Conservation (phyloP, 1,284 basidiomycete species). For the Ustilago shanxiensis region DNA sequence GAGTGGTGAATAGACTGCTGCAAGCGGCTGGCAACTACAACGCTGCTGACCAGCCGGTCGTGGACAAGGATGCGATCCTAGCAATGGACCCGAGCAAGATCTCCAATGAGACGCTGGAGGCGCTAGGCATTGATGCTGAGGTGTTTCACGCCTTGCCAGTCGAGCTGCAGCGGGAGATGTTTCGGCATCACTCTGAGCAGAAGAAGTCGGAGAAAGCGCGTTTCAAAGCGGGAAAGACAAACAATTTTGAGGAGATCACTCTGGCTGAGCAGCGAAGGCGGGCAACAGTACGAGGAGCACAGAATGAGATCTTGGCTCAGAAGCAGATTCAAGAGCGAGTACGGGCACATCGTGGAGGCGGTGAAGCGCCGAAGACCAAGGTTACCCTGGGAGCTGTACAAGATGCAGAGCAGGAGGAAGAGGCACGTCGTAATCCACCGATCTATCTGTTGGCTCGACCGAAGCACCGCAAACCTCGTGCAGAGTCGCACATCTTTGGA, state of each 20-base stretch:
- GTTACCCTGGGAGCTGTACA: background rate
- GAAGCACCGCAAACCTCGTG: background rate
- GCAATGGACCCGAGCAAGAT: slow-evolving; percentile 47
- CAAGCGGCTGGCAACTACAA: slow-evolving; percentile 14
- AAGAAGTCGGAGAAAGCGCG: slow-evolving; percentile 32
- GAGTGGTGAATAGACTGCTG: slow-evolving; percentile 28
- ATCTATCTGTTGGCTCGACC: slow-evolving; percentile 26
- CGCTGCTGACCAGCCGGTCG: slow-evolving; percentile 23
- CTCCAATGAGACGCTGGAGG: slow-evolving; percentile 22
- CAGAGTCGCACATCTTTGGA: slow-evolving; percentile 22
- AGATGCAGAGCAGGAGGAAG: slow-evolving; percentile 14
- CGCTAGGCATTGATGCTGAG: slow-evolving; percentile 58
- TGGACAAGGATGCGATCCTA: slow-evolving; percentile 30
- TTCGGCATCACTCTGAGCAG: slow-evolving; percentile 37
- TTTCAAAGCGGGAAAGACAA: slow-evolving; percentile 33
- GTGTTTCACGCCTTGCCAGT: slow-evolving; percentile 60
- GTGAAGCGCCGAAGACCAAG: background rate
- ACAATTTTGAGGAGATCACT: slow-evolving; percentile 32
- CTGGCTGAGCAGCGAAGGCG: slow-evolving; percentile 42
- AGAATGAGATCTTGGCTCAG: slow-evolving; percentile 19
- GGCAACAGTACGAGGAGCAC: slow-evolving; percentile 45
- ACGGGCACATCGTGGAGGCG: slow-evolving; percentile 16
- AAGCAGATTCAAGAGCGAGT: slow-evolving; percentile 23
- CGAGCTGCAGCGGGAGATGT: slow-evolving; percentile 57
- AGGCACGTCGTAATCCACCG: slow-evolving; percentile 27